Percentiles rank a stretch among this genome's conserved stretches.
Conservation (phyloP, 1,139 yeast genomes). For the Candida sanyaensis region DNA sequence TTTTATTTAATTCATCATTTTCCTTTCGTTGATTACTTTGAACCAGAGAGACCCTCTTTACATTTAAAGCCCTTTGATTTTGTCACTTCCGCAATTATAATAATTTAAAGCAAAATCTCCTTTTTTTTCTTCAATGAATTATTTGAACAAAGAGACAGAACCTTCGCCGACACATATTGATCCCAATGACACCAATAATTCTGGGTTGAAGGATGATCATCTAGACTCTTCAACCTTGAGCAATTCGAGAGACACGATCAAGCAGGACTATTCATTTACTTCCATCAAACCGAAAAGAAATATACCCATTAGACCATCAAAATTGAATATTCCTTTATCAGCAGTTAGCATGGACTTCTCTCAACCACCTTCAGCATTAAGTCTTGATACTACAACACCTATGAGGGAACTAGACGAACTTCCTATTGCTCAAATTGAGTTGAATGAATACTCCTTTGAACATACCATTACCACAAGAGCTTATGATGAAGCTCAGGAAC, state of each 20-base stretch:
- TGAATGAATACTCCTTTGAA: conserved; percentile 9
- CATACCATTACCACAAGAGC: conserved; percentile 10
- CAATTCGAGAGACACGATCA: not conserved
- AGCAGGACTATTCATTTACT: not conserved
- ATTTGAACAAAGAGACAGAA: not conserved
- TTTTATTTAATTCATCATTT: too few species aligned
- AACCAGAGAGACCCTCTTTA: too few species aligned
- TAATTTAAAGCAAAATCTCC: not conserved
- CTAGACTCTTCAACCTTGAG: not conserved
- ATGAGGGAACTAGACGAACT: not conserved
- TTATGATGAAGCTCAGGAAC: not conserved
- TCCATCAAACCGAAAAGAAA: not conserved
- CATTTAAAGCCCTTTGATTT: too few species aligned
- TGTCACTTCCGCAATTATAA: not conserved
- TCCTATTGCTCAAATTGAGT: conserved; percentile 2
- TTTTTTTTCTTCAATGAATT: not conserved
- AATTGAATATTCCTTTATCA: not conserved
- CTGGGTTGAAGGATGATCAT: not conserved
- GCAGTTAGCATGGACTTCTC: not conserved
- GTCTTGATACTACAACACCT: conserved; percentile 3
- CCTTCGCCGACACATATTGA: not conserved
- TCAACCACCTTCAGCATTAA: conserved; percentile 10
- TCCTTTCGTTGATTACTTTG: too few species aligned
- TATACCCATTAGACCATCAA: not conserved
- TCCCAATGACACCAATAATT: not conserved